Evolutionary conservation across 208 protist genomes (phyloP), one percentile per base, ranked within the genome.

Genomic region (Acanthamoeba triangularis): DNA sequence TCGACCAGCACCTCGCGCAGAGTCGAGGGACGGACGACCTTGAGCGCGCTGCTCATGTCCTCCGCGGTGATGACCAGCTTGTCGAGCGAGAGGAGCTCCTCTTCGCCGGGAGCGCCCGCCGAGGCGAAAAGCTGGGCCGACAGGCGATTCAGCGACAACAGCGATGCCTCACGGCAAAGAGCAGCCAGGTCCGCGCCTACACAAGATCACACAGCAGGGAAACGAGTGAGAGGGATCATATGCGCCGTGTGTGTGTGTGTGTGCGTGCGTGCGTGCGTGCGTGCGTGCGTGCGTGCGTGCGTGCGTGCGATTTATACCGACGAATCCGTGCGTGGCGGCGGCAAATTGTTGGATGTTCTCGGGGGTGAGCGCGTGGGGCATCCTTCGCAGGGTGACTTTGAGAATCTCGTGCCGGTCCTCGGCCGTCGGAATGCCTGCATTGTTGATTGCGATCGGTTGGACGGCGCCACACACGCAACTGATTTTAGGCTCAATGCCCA

Each of bases 1-100:
- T 98, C 97, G 30, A 99, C 96, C 49, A 98, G 44, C 11, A 97
- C 96, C 56, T 92, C 85, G 52, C 85, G 85, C 56, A 92, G 33
- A 52, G 85, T 72, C 16, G 59, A 74, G 1, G 85, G 85, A 8
- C 85, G 49, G 25, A 92, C 85, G 28, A 87, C 35, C 30, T 63
- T 91, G 18, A 96, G 72, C 69, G 96, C 96, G 10, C 54, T 7
- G 47, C 65, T 18, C 20, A 97, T 80, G 74, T 97, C 96, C n/a
- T 96, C 74, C 23, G 87, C 59, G 16, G 44, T 94, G 37, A 96
- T 20, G 28, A 74, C 90, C 5, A 96, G 69, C 44, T 41, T 35
- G 10, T 87, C 65, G 16, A 96, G 59, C 23, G 85, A 67, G 10
- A 72, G 23, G 5, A 25, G 28, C 16, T 65, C 90, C 20, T 59